A percentile compares a stretch with the other conserved stretches of the same genome.
These are phyloP conservation scores for Sporobolomyces roseus DNA, from an alignment of 768 basidiomycete species.

Conservation along the genomic window DNA sequence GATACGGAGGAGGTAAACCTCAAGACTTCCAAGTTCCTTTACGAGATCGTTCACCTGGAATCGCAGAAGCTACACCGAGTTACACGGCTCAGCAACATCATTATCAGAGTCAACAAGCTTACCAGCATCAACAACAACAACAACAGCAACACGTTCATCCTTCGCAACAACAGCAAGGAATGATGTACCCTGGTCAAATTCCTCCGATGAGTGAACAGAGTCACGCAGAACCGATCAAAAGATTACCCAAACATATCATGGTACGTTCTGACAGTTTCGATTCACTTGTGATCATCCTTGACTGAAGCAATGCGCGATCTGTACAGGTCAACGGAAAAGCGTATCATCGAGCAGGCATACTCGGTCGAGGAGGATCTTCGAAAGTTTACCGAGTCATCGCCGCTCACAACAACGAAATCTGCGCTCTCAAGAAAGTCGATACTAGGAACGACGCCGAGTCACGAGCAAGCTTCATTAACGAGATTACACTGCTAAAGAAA, in stretches of 20 bases:
- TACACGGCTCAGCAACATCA: constrained; percentile 34
- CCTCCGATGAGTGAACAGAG: constrained; percentile 15
- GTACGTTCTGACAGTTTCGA: not conserved
- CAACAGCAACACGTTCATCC: constrained; percentile 23
- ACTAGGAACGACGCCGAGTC: constrained; percentile 80
- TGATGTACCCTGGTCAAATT: constrained; percentile 19
- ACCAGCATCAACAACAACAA: constrained; percentile 20
- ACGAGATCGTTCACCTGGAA: constrained; percentile 33
- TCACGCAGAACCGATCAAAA: constrained; percentile 15
- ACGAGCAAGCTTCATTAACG: constrained; percentile 89
- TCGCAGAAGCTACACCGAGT: constrained; percentile 38
- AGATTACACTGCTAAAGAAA: constrained; percentile 87
- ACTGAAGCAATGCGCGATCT: not conserved
- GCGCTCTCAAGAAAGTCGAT: constrained; percentile 86
- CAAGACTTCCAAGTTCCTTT: constrained; percentile 31
- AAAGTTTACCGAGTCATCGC: constrained; percentile 83
- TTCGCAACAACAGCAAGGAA: constrained; percentile 20
- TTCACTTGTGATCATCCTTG: not conserved
- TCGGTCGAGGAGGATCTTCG: constrained; percentile 93
- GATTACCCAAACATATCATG: constrained; percentile 16
- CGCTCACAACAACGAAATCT: constrained; percentile 68
- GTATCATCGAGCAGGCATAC: constrained; percentile 48
- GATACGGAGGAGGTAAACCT: not conserved
- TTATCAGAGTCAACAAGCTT: constrained; percentile 20
- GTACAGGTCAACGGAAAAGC: constrained; percentile 42